Percentiles rank a stretch among this genome's conserved stretches.
Conservation (phyloP, 1,139 yeast species). For the Geotrichum cucujoidarum region DNA sequence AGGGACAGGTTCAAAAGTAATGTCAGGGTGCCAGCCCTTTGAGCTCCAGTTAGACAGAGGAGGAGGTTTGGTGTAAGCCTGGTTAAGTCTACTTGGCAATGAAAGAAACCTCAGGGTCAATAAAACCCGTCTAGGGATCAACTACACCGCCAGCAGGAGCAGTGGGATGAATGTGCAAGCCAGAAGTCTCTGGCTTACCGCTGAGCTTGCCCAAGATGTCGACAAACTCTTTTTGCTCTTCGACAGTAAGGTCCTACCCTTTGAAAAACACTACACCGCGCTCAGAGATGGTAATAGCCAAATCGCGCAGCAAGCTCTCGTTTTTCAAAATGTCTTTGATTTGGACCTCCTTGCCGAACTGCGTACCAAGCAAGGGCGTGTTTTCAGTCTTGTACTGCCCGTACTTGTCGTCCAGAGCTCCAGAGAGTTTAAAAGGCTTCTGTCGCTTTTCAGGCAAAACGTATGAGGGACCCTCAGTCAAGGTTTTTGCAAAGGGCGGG, state of each 20-base stretch:
- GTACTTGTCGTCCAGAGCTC: conserved; percentile 1
- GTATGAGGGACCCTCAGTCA: conserved; percentile 24
- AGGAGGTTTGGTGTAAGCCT: too few species aligned
- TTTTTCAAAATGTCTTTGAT: conserved; percentile 2
- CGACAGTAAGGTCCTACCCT: conserved; percentile 53
- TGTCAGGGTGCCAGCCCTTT: conserved; percentile 45
- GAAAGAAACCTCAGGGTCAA: conserved; percentile 21
- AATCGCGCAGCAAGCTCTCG: conserved; percentile 37
- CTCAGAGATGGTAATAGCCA: conserved; percentile 58
- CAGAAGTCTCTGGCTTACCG: conserved; percentile 8
- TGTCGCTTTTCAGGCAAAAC: conserved; percentile 7
- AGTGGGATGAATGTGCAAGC: conserved; percentile 11
- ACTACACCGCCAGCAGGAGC: conserved; percentile 11
- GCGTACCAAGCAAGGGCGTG: conserved; percentile 6
- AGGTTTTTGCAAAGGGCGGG: conserved; percentile 28
- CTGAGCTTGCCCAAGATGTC: conserved; percentile 1
- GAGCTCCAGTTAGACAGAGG: background rate
- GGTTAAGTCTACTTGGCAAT: too few species aligned
- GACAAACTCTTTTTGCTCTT: conserved; percentile 38
- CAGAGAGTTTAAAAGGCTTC: conserved; percentile 3
- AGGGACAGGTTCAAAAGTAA: conserved; percentile 46
- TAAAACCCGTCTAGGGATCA: conserved; percentile 12
- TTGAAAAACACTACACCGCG: conserved; percentile 67
- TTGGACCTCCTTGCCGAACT: conserved; percentile 10
- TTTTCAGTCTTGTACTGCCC: conserved; percentile 5